Evolutionary conservation across 2,329 filamentous ascomycete species (phyloP).

Genomic region (Rhytidhysteron rufulum): DNA sequence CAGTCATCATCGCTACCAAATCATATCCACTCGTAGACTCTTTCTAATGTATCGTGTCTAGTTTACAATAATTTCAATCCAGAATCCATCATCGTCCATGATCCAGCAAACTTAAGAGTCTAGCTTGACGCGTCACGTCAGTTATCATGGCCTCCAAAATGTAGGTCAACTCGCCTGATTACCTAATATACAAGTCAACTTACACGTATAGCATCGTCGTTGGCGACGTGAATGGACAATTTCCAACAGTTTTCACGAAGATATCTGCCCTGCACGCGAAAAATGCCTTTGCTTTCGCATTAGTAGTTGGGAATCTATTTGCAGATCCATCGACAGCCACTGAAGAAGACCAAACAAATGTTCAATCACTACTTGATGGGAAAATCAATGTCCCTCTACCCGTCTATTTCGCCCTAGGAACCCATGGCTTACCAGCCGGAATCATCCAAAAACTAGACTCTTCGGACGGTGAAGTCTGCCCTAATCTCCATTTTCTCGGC

Average conservation of each 20-base stretch:
- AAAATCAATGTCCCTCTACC: slow-evolving; percentile 71
- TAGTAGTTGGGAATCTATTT: slow-evolving; percentile 83
- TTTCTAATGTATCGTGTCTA: too few relatives aligned
- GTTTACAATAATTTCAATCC: too few relatives aligned
- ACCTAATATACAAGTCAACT: slow-evolving; percentile 1
- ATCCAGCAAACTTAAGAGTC: not conserved
- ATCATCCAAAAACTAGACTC: slow-evolving; percentile 71
- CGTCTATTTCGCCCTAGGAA: slow-evolving; percentile 87
- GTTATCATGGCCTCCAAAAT: slow-evolving; percentile 54
- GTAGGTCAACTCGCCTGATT: slow-evolving; percentile 33
- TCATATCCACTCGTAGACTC: too few relatives aligned
- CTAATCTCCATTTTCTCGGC: slow-evolving; percentile 87
- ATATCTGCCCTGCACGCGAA: slow-evolving; percentile 76
- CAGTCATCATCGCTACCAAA: too few relatives aligned
- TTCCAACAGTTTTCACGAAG: slow-evolving; percentile 74
- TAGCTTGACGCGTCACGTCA: not conserved
- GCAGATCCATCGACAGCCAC: slow-evolving; percentile 42
- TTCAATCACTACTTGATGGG: slow-evolving; percentile 68
- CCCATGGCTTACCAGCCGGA: slow-evolving; percentile 62
- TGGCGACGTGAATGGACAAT: slow-evolving; percentile 76
- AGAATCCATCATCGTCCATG: too few relatives aligned
- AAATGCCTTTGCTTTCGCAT: slow-evolving; percentile 81
- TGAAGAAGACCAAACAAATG: slow-evolving; percentile 53
- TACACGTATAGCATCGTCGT: slow-evolving; percentile 64
- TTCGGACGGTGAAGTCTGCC: slow-evolving; percentile 68